phyloP scores from a whole-genome alignment of 2,329 filamentous ascomycete genomes.

The Colletotrichum noveboracense region DNA sequence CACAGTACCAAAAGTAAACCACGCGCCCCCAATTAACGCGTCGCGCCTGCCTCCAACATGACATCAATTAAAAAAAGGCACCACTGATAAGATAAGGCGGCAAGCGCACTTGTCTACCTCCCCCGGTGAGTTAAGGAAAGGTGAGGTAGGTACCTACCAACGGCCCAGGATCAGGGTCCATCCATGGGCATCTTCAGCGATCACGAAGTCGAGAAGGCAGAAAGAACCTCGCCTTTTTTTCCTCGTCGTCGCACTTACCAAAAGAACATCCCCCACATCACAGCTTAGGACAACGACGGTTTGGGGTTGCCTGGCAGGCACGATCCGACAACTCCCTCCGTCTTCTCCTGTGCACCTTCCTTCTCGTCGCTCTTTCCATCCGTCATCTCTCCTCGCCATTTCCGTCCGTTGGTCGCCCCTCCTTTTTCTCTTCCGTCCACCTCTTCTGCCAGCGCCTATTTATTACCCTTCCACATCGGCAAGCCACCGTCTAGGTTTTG shows the following conservation, averaged over 20 bases:
- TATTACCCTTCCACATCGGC: not conserved
- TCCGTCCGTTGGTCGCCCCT: not conserved
- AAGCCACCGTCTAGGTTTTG: not conserved
- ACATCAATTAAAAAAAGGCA: not conserved
- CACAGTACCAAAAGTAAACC: not conserved
- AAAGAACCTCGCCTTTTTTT: not conserved
- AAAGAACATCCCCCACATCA: not conserved
- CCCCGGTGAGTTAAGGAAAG: not conserved
- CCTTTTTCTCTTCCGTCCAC: not conserved
- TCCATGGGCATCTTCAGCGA: not conserved
- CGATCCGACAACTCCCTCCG: not conserved
- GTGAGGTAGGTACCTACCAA: not conserved
- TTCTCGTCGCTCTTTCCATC: not conserved
- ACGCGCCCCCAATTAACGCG: conserved; percentile 7
- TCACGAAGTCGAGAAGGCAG: not conserved
- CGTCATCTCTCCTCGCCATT: not conserved
- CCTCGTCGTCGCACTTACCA: not conserved
- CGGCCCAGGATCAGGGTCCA: not conserved
- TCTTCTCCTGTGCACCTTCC: not conserved
- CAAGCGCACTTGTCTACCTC: not conserved
- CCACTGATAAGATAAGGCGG: conserved; percentile 11
- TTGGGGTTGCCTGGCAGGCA: not conserved
- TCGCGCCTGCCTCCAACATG: not conserved
- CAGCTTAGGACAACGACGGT: not conserved
- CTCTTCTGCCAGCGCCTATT: not conserved